Base-by-base conservation (phyloP, 2,329 filamentous ascomycete species). In the Chalara sp. region DNA sequence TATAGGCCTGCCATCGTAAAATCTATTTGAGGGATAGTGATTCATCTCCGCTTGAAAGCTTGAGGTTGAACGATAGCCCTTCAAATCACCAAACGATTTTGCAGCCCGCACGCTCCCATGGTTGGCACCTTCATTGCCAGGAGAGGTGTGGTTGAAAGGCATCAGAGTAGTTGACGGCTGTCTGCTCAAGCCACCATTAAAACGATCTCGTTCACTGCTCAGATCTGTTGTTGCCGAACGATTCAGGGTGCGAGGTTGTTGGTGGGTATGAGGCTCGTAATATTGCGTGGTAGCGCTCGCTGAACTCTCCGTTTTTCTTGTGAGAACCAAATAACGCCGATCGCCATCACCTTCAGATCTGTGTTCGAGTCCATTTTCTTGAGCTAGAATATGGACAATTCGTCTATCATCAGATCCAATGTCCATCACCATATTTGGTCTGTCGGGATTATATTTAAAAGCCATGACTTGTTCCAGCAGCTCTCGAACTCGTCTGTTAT, bases 201-300 rank as follows among this genome's bases (percentile, higher is more conserved):
- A 73, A 21, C 78, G 71, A 28, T 86, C 84, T 49, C 87, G 80
- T 47, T 87, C 82, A 56, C 90, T 86, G 58, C 88, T 90, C 68
- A 97, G 97, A 68, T 97, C 93, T 58, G 95, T 96, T 2, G 93
- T 97, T n/a, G 93, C 93, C 12, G 93, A 91, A 56, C 93, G 86
- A 72, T 90, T 96, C 35, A 99, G 75, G 5, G 86, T 87, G 54
- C 92, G 87, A 59, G 92, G 85, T 60, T 89, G 84, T 50, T 87
- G 82, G 57, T 95, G 89, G 76, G 74, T 62, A 74, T 37, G 8
- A 8, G 35, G 8, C 8, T n/a, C n/a, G 8, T 37, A n/a, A 37
- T 21, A 37, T 37, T 8, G 35, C 8, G 8, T n/a, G 8, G 35
- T 37, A n/a, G 35, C 8, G n/a, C 35, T 37, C 8, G 35, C 8